Evolutionary conservation across 1,284 basidiomycete genomes (phyloP), one percentile per base, ranked within the genome.

Genomic region (Cerioporus squamosus): DNA sequence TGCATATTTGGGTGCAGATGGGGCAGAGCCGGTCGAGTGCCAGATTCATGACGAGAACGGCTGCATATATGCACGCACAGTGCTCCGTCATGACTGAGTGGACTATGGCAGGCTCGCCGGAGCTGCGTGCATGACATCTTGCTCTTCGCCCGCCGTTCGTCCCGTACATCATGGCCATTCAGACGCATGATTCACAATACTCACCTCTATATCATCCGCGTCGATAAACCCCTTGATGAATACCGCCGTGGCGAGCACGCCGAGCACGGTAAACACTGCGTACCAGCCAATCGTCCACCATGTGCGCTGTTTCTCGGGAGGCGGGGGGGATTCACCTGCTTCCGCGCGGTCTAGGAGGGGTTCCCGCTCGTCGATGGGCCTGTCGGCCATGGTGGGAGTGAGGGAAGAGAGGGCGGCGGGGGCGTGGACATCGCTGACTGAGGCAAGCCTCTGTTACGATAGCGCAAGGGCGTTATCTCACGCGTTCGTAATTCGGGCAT

Each of bases 181-280:
- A 29, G 26, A 29, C 44, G 10, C 14, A 60, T 17, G 20, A 9
- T n/a, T n/a, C n/a, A n/a, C n/a, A n/a, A 15, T 14, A 68, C 85
- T 59, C 60, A 90, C 89, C 52, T 90, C 80, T 5, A 83, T 79
- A 69, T 91, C 86, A 36, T 82, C 85, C 6, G 85, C 78, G 48
- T 89, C 86, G 18, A 90, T 81, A 67, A 88, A 86, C 0, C 82
- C 86, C 67, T 90, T 88, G 68, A 91, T 77, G 54, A 91, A 82
- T 39, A 88, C 54, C 3, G 70, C 81, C 12, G 87, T 55, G 4
- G 76, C 65, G 38, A 79, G 68, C 0, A 76, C 63, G 9, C 72
- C 75, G 3, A 75, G 55, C 2, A 80, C 40, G 4, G 72, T 63
- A 22, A 81, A 59, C 8, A 78, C 55, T 24, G 65, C 51, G 52